Percentiles rank a stretch among this genome's conserved stretches.
Evolutionary conservation across 2,329 filamentous ascomycete genomes (phyloP).

Genomic region (Epichloe uncinata): DNA sequence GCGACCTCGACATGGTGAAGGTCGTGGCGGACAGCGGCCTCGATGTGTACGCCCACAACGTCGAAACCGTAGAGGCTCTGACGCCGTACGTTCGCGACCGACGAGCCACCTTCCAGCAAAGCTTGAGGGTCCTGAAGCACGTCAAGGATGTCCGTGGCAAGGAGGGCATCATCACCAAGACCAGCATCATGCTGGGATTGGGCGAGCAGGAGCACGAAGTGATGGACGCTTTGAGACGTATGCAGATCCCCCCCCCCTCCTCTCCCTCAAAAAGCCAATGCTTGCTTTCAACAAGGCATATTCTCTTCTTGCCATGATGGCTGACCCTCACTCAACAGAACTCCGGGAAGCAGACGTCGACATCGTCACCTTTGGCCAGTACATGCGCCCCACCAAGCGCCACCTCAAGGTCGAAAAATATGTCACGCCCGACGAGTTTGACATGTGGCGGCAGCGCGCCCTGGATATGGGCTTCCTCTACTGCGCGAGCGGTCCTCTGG

Average conservation of each 20-base stretch:
- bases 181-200: constrained; percentile 89
- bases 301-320: too few species aligned
- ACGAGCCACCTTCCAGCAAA: constrained; percentile 79
- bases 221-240: constrained; percentile 60
- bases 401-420: constrained; percentile 97
- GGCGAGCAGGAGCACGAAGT: constrained; percentile 86
- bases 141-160: constrained; percentile 61
- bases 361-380: constrained; percentile 98
- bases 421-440: constrained; percentile 80
- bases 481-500: constrained; percentile 83
- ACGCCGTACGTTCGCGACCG: constrained; percentile 85
- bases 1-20: constrained; percentile 75
- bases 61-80: constrained; percentile 86
- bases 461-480: constrained; percentile 95
- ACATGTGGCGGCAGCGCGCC: constrained; percentile 79
- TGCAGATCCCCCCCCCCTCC: constrained; percentile 8
- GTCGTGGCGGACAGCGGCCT: constrained; percentile 77
- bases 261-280: too few species aligned
- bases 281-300: neutral
- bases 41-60: constrained; percentile 94
- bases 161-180: constrained; percentile 87
- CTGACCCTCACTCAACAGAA: constrained; percentile 31
- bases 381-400: constrained; percentile 97
- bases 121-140: constrained; percentile 61
- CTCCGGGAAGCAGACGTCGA: constrained; percentile 73